Base-by-base conservation (phyloP, 805 yeast genomes). In the Candida tammaniensis region DNA sequence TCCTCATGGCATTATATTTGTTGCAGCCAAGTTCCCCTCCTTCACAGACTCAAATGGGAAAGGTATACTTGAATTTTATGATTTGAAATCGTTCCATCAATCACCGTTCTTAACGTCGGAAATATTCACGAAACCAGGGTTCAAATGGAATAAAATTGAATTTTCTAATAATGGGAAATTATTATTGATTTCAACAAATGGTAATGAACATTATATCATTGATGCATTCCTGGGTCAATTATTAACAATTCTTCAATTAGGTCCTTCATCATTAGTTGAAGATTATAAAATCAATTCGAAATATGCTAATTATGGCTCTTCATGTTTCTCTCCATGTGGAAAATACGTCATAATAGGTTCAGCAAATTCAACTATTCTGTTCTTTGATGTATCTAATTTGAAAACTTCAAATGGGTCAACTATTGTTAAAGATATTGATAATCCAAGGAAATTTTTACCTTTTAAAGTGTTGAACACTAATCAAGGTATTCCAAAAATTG, bases 1-100 rank as follows among this genome's bases (percentile, higher is more conserved):
- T 59, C 93, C 96, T 1, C 75, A 84, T 24, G 96, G 96, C 1
- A 61, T 80, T 7, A 83, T 89, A 0, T 80, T 87, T 58, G 96
- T 86, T 0, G 71, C 83, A 10, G 88, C 57, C 0, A 40, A 26
- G n/a, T 15, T 29, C 12, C 32, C 30, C 22, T 16, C 22, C 9
- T 25, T 25, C n/a, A 4, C 28, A 10, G 26, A 30, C 7, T 12
- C n/a, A 11, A 24, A 23, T 11, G 27, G 19, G 4, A 24, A 14
- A 24, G 58, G 60, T 6, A 20, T 36, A 5, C 30, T 67, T 5
- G 70, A 77, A 2, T 57, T 89, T 20, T 86, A 85, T 49, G 86
- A 82, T 44, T 45, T 75, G 21, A 70, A 76, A 34, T 69, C 68
- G 31, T 75, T 75, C 49, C 81, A 78, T 21, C 70, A 71, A 22